Evolutionary conservation across 2,329 filamentous ascomycete genomes (phyloP).

Genomic region (Penicillium sp.): DNA sequence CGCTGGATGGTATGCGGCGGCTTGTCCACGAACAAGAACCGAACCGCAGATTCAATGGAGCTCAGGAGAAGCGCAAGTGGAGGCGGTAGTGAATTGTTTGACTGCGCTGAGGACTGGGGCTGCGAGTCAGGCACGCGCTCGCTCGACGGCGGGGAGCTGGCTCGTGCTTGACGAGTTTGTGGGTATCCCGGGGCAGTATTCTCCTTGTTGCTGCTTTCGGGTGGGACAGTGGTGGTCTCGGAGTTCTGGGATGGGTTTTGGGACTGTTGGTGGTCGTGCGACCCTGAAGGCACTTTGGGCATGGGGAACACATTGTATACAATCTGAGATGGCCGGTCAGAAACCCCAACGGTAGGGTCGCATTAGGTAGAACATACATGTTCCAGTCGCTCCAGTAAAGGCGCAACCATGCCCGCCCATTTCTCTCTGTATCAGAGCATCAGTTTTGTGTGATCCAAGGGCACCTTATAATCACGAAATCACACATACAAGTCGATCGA

Average conservation of each 20-base stretch:
- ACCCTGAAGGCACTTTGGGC: constrained; percentile 50
- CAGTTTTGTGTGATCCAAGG: constrained; percentile 24
- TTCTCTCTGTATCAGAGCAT: constrained; percentile 51
- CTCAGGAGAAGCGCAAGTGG: constrained; percentile 60
- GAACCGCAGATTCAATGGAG: constrained; percentile 58
- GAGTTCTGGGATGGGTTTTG: constrained; percentile 24
- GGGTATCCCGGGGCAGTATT: constrained; percentile 29
- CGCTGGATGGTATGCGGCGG: constrained; percentile 93
- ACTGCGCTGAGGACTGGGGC: constrained; percentile 42
- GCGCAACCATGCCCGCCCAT: constrained; percentile 65
- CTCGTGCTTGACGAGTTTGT: constrained; percentile 33
- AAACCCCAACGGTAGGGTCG: background rate
- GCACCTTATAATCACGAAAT: constrained; percentile 1
- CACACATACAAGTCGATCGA: constrained; percentile 53
- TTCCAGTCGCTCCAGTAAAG: constrained; percentile 65
- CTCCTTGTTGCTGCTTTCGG: constrained; percentile 38
- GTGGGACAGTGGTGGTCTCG: constrained; percentile 26
- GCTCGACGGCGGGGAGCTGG: constrained; percentile 35
- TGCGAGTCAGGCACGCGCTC: constrained; percentile 43
- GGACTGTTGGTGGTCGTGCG: constrained; percentile 20
- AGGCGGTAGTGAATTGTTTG: constrained; percentile 54
- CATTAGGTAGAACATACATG: constrained; percentile 43
- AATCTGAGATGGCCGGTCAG: constrained; percentile 53
- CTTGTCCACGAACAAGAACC: constrained; percentile 62
- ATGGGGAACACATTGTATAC: constrained; percentile 70